Percentiles rank a stretch among this genome's conserved stretches.
Evolutionary conservation across 176 grass and related monocot genomes (phyloP).

Genomic region (Puya raimondii): DNA sequence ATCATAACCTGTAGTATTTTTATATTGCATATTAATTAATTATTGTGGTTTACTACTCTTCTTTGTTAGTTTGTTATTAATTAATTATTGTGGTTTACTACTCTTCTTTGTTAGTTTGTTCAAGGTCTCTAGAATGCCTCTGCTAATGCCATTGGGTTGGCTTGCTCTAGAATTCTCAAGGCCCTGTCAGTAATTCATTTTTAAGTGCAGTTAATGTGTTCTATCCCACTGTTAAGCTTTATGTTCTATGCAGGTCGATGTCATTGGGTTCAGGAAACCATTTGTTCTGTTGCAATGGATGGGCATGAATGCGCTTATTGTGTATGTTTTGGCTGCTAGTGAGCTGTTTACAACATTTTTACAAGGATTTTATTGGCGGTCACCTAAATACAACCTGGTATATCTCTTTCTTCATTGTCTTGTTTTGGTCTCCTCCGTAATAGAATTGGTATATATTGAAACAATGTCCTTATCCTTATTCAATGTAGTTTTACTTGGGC

Average conservation of each 20-base stretch:
- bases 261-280: constrained; percentile 40
- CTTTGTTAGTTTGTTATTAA: neutral
- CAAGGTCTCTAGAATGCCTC: no score
- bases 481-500: neutral
- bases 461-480: neutral
- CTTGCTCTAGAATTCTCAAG: no score
- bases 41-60: no score
- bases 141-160: no score
- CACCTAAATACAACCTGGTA: constrained; percentile 72
- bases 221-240: neutral
- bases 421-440: neutral
- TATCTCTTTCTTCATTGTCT: neutral
- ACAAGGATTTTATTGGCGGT: constrained; percentile 86
- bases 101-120: no score
- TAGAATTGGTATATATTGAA: neutral
- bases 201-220: no score
- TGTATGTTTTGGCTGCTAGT: constrained; percentile 72
- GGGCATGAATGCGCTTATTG: constrained; percentile 88
- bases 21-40: neutral
- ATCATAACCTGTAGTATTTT: neutral
- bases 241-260: constrained; percentile 49
- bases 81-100: no score
- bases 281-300: constrained; percentile 94
- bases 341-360: constrained; percentile 67
- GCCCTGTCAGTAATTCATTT: no score